Evolutionary conservation across 371 early-diverging fungal genomes (phyloP), one percentile per base, ranked within the genome.

Genomic region (Syncephalastrum sp.): DNA sequence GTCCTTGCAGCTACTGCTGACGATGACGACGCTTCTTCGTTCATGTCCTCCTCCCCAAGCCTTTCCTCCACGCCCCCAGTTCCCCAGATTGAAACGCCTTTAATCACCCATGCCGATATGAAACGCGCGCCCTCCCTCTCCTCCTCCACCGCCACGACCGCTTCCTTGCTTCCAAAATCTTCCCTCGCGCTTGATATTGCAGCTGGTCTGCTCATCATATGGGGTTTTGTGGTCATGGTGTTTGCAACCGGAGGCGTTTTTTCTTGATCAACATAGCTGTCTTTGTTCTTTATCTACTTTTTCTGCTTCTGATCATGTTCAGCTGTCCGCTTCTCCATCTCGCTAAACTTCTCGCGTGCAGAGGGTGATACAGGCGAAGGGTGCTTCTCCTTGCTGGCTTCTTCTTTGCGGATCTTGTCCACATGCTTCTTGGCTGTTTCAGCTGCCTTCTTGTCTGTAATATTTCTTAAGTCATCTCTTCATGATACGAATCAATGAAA

Each of bases 201-300:
- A 56, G 72, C 76, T 47, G 64, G 58, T 23, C 56, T 72, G 59
- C 61, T 72, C 16, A 64, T 75, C 55, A 21, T 66, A 16, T 72
- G 72, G 73, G 76, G 76, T 1, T 61, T 72, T 54, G 38, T 59
- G 23, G 73, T 75, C 61, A 75, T 75, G 76, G 54, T 75, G 48
- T 65, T 70, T 25, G 63, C 70, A 7, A 56, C 63, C 16, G 60
- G 62, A 16, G 51, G 64, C 49, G 60, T 67, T 21, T 50, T 71
- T 56, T 15, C 57, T 47, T 25, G 12, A 14, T 47, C 13, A 3
- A 16, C 58, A 24, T n/a, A 8, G 45, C 46, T 53, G 24, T 16
- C 16, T 50, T 27, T n/a, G n/a, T n/a, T 13, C n/a, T 27, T 46
- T 41, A n/a, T 60, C 42, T 60, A n/a, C 43, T 54, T 47, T 21